Base-by-base conservation (phyloP, 176 grass and related monocot genomes). In the Rhynchospora breviuscula region DNA sequence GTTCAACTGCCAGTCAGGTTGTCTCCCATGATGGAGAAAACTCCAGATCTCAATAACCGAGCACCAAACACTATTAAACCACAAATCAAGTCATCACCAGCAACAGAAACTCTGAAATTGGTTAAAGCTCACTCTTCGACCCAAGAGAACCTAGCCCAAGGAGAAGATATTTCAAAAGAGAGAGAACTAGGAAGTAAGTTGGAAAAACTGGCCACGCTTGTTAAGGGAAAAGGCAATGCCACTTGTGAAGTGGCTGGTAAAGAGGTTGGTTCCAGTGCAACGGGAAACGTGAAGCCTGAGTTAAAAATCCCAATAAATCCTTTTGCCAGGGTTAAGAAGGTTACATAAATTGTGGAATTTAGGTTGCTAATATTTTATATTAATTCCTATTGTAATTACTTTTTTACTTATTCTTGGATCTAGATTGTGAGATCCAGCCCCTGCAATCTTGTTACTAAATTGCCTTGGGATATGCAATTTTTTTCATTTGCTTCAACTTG, bases 241-340 rank as follows among this genome's bases (percentile, higher is more conserved):
- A 23, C 73, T 10, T 18, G 11, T 77, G 73, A 77, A 26, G 23
- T 15, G 29, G 6, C 49, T 15, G 49, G 49, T 17, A 77, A 77
- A 47, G 73, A 77, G 22, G 51, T 11, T 7, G 31, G 49, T 31
- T 17, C 73, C 43, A 63, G 78, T 81, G 31, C 35, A 81, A 63
- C 15, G 5, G 80, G 44, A 54, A 82, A 82, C 67, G 80, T 7
- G 43, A 82, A 82, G 53, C 45, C 44, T 8, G 80, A 82, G 19
- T 18, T 82, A 66, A 82, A 82, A 82, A 29, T 59, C 43, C 80
- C 80, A 19, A 59, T 67, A 82, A 82, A 82, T 82, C 80, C 80
- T 82, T 82, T 82, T 82, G 80, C 61, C 15, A 82, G 43, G 61
- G 44, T 51, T 15, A 82, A 82, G 59, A 82, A 82, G 43, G 43